phyloP scores from a whole-genome alignment of 192 early-diverging fungal genomes.

The Pecoramyces ruminantium region DNA sequence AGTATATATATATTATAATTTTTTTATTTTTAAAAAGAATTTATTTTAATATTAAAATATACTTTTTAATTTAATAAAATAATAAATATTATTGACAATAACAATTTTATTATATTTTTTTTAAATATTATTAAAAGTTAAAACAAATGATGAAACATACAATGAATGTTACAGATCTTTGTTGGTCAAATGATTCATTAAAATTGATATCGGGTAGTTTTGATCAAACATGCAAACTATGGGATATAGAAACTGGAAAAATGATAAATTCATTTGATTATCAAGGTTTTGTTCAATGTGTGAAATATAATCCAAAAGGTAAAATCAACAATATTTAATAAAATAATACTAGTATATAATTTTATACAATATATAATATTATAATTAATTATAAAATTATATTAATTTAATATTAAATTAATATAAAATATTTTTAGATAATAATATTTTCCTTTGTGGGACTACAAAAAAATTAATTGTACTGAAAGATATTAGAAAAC shows the following conservation, averaged over 20 bases:
- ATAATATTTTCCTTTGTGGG: conserved; percentile 55
- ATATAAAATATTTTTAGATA: conserved; percentile 33
- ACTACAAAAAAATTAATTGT: conserved; percentile 55
- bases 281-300: conserved; percentile 77
- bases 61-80: too few relatives aligned
- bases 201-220: conserved; percentile 56
- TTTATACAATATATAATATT: too few relatives aligned
- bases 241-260: conserved; percentile 56
- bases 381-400: too few relatives aligned
- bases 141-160: conserved; percentile 45
- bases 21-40: too few relatives aligned
- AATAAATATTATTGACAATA: too few relatives aligned
- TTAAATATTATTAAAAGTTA: too few relatives aligned
- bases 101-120: too few relatives aligned
- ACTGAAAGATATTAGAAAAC: conserved; percentile 42
- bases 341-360: too few relatives aligned
- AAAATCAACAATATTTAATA: too few relatives aligned
- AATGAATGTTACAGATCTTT: conserved; percentile 61
- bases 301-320: conserved; percentile 56
- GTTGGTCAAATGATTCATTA: conserved; percentile 51
- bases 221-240: conserved; percentile 64
- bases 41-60: too few relatives aligned
- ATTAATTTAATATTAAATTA: too few relatives aligned
- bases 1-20: too few relatives aligned
- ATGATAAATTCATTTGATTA: conserved; percentile 38